phyloP scores from a whole-genome alignment of 2,329 filamentous ascomycete species.

The Pseudocercospora crystallina region DNA sequence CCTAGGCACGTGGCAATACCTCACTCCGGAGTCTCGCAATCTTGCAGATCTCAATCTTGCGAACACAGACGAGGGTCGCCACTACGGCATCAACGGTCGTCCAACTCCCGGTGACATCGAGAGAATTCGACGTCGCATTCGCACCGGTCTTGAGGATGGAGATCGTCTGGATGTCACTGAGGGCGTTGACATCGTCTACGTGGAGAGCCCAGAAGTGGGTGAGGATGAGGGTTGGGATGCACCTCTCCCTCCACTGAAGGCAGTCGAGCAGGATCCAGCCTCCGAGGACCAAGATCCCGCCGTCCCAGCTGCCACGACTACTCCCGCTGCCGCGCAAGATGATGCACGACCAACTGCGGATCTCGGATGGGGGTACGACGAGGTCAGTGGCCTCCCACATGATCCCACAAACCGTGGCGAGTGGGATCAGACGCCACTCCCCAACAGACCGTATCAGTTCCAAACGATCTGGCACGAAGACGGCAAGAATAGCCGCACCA shows the following conservation, averaged over 20 bases:
- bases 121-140: slow-evolving; percentile 7
- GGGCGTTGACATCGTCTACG: slow-evolving; percentile 19
- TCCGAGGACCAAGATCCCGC: background rate
- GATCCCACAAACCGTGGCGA: no score
- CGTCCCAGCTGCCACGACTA: background rate
- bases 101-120: slow-evolving; percentile 18
- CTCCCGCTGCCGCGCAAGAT: background rate
- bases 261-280: background rate
- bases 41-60: slow-evolving; percentile 13
- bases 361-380: background rate
- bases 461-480: no score
- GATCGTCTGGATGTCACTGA: slow-evolving; percentile 10
- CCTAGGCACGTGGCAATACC: slow-evolving; percentile 17
- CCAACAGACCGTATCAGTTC: no score
- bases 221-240: no score
- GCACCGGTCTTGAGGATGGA: background rate
- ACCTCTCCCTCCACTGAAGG: background rate
- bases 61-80: background rate
- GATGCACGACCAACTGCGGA: background rate
- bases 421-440: no score
- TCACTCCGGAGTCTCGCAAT: slow-evolving; percentile 4
- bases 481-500: no score
- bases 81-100: slow-evolving; percentile 1
- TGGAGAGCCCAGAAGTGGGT: background rate
- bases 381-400: no score